Conservation (phyloP, 305 asterid species). For the Fraxinus floribunda region DNA sequence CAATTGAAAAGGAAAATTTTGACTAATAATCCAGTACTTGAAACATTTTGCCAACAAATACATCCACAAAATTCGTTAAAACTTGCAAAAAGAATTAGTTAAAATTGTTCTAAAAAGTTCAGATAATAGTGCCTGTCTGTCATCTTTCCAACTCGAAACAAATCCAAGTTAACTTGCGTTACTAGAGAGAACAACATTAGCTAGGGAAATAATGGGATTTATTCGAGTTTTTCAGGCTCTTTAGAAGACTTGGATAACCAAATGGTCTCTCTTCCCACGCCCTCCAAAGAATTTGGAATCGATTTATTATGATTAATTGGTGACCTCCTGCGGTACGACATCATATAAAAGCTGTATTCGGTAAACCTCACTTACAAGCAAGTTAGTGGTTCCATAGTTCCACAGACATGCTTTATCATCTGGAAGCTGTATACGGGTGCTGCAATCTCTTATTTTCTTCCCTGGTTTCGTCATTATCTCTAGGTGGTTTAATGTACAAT, state of each 20-base stretch:
- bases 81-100: neutral
- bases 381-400: slow-evolving; percentile 10
- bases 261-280: slow-evolving; percentile 3
- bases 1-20: neutral
- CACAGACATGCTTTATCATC: slow-evolving; percentile 26
- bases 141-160: neutral
- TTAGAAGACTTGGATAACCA: neutral
- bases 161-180: neutral
- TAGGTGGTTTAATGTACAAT: slow-evolving; percentile 29
- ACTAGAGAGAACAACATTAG: neutral
- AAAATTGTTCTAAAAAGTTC: neutral
- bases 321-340: neutral
- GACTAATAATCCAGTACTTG: neutral
- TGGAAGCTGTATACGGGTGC: slow-evolving; percentile 37
- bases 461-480: slow-evolving; percentile 24
- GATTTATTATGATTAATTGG: neutral
- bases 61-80: neutral
- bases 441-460: slow-evolving; percentile 29
- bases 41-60: neutral
- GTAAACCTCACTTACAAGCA: neutral
- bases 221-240: neutral
- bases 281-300: neutral
- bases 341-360: neutral
- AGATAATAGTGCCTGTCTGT: neutral
- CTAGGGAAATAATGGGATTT: neutral